phyloP scores from a whole-genome alignment of 768 basidiomycete genomes.

The Kondoa subrosea region DNA sequence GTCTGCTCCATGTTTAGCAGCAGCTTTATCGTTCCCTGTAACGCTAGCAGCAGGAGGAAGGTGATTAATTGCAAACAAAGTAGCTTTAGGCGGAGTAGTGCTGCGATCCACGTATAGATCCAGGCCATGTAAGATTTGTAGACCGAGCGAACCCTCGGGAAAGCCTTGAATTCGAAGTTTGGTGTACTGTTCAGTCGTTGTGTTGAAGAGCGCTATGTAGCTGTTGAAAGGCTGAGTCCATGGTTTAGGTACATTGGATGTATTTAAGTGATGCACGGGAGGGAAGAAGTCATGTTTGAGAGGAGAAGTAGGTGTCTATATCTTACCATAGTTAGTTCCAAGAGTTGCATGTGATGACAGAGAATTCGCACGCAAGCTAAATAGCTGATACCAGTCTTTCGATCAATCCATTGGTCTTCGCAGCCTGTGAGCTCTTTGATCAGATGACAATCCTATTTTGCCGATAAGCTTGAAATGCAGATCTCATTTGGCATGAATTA shows the following conservation, averaged over 20 bases:
- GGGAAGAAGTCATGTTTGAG: not conserved
- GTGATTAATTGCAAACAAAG: not conserved
- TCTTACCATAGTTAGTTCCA: too few species aligned
- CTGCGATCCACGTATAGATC: not conserved
- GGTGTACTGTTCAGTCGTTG: not conserved
- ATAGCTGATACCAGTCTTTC: not conserved
- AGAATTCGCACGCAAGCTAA: too few species aligned
- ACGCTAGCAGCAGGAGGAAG: too few species aligned
- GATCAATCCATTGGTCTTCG: not conserved
- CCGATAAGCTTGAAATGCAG: not conserved
- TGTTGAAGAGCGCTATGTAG: not conserved
- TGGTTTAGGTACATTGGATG: not conserved
- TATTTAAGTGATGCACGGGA: not conserved
- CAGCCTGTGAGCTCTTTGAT: not conserved
- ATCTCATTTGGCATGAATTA: not conserved
- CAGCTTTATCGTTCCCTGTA: not conserved
- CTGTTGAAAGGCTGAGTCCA: not conserved
- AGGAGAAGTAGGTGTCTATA: not conserved
- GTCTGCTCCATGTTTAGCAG: not conserved
- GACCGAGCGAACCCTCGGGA: not conserved
- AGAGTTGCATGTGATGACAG: too few species aligned
- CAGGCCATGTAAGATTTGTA: not conserved
- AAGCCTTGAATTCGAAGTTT: not conserved
- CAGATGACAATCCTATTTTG: not conserved
- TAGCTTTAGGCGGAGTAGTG: not conserved